Evolutionary conservation across 345 rosid species (phyloP).

Genomic region (Corchorus olitorius): DNA sequence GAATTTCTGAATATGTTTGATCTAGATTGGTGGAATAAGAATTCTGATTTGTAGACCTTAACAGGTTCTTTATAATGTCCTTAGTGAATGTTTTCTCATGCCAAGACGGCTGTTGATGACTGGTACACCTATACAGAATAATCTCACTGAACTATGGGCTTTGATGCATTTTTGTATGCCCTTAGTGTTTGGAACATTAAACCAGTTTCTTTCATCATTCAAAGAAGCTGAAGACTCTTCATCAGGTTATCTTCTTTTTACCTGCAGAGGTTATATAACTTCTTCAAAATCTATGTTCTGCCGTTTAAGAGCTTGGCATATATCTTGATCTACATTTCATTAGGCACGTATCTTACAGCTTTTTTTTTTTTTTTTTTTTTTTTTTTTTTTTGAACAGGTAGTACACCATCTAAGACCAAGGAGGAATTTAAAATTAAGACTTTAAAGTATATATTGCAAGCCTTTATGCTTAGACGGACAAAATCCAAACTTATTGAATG

Average conservation of each 20-base stretch:
- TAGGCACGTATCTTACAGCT: background rate
- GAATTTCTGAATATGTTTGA: conserved; percentile 6
- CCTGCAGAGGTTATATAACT: background rate
- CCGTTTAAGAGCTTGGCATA: background rate
- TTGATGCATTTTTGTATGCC: conserved; percentile 96
- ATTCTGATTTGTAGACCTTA: conserved; percentile 21
- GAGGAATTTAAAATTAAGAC: conserved; percentile 50
- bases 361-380: background rate
- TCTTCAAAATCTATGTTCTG: background rate
- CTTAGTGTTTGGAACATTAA: conserved; percentile 71
- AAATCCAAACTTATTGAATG: conserved; percentile 69
- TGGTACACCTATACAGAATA: conserved; percentile 90
- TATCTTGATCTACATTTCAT: background rate
- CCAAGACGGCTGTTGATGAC: conserved; percentile 89
- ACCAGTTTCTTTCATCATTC: conserved; percentile 70
- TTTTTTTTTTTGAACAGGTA: conserved; percentile 37
- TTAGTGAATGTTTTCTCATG: conserved; percentile 62
- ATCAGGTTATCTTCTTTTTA: conserved; percentile 34
- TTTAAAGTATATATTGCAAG: conserved; percentile 60
- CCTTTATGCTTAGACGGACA: conserved; percentile 89
- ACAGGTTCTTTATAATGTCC: conserved; percentile 79
- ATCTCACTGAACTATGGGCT: conserved; percentile 92
- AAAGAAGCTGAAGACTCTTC: conserved; percentile 59
- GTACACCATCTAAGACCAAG: conserved; percentile 39
- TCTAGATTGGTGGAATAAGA: conserved; percentile 5